Conservation (phyloP, 129 eudicot genomes). For the Pittosporum tobira region DNA sequence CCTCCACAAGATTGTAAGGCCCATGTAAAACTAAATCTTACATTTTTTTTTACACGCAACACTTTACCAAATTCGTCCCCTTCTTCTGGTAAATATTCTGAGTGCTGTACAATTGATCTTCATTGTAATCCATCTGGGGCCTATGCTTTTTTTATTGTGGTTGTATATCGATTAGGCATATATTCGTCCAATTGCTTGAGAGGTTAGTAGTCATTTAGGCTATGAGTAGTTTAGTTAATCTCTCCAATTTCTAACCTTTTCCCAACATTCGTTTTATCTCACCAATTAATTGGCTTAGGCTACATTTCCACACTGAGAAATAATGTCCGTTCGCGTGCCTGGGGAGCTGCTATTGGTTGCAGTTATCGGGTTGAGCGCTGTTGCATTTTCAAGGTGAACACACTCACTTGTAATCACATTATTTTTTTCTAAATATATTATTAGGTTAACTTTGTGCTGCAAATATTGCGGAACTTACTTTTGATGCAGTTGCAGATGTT, state of each 20-base stretch:
- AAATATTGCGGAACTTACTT: background rate
- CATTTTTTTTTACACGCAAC: background rate
- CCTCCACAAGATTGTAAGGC: constrained; percentile 95
- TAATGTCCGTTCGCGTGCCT: constrained; percentile 96
- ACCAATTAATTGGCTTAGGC: constrained; percentile 37
- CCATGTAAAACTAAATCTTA: background rate
- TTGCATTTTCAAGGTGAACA: constrained; percentile 67
- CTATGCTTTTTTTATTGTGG: background rate
- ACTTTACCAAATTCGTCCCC: background rate
- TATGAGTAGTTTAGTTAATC: too few species aligned
- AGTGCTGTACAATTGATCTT: background rate
- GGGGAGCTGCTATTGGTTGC: constrained; percentile 98
- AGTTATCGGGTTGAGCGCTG: constrained; percentile 90
- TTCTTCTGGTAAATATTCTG: background rate
- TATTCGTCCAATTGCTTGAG: too few species aligned
- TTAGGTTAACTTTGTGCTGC: background rate
- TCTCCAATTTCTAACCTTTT: background rate
- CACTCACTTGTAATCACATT: background rate
- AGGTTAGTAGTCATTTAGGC: too few species aligned
- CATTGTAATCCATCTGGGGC: background rate
- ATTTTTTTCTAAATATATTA: background rate
- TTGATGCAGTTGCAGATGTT: background rate
- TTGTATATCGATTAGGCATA: background rate
- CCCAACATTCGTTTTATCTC: background rate
- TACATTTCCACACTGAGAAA: constrained; percentile 84